These are phyloP conservation scores for Elsinoe ampelina DNA, from an alignment of 2,329 filamentous ascomycete genomes.

Conservation along the genomic window DNA sequence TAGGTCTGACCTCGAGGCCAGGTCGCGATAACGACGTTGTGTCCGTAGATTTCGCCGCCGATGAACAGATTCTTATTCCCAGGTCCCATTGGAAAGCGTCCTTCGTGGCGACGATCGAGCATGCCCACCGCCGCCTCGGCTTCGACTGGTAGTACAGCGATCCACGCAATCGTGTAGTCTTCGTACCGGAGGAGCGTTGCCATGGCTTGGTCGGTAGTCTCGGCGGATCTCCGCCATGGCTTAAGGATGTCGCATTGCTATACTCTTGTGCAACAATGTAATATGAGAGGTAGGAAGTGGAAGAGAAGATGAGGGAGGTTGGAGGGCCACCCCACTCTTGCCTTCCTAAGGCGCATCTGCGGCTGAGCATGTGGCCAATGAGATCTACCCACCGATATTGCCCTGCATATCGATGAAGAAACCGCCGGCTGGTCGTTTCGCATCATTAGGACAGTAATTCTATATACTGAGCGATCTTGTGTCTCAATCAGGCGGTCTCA, in stretches of 20 bases:
- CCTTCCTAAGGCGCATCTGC: background rate
- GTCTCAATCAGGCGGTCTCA: no score
- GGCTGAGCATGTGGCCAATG: background rate
- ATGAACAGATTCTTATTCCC: background rate
- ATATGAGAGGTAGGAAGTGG: background rate
- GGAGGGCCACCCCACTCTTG: background rate
- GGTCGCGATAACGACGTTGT: background rate
- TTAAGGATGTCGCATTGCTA: no score
- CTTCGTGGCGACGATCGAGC: background rate
- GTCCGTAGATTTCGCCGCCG: background rate
- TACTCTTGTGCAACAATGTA: background rate
- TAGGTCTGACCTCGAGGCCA: background rate
- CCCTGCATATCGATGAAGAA: no score
- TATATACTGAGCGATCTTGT: no score
- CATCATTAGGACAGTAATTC: no score
- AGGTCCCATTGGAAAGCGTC: background rate
- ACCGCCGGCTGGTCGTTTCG: no score
- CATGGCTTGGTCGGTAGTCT: background rate
- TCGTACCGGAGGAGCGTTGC: background rate
- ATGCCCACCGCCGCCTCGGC: background rate
- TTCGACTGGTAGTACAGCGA: background rate
- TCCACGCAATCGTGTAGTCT: background rate
- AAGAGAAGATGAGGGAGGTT: background rate
- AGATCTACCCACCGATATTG: no score
- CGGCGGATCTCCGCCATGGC: background rate